Percentiles rank a stretch among this genome's conserved stretches.
These are phyloP conservation scores for Ephemerocybe angulata DNA, from an alignment of 768 basidiomycete genomes.

Conservation along the genomic window DNA sequence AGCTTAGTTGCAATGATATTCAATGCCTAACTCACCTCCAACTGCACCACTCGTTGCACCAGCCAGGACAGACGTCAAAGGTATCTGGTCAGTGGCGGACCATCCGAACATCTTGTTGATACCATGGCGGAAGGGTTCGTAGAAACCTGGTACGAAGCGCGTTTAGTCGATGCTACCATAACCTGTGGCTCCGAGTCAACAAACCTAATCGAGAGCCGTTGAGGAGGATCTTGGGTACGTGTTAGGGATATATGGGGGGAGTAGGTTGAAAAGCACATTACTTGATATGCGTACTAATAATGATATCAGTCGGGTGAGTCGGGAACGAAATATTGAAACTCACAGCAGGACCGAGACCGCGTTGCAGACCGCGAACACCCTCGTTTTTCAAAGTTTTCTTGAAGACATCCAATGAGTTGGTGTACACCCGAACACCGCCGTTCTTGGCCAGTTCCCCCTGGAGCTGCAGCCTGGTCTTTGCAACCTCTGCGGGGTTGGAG, in stretches of 20 bases:
- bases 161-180: too few species aligned
- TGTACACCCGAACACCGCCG: conserved; percentile 76
- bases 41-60: conserved; percentile 89
- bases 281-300: conserved; percentile 85
- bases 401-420: conserved; percentile 80
- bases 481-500: conserved; percentile 79
- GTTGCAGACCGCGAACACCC: conserved; percentile 86
- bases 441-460: conserved; percentile 90
- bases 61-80: conserved; percentile 75
- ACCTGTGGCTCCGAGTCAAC: too few species aligned
- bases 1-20: neutral
- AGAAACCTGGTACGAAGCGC: conserved; percentile 90
- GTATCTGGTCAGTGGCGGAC: conserved; percentile 59
- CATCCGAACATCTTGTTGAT: conserved; percentile 70
- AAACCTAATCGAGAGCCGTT: conserved; percentile 88
- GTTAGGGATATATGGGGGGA: neutral
- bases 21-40: conserved; percentile 55
- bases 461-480: conserved; percentile 93
- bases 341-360: conserved; percentile 88
- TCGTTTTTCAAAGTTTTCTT: conserved; percentile 87
- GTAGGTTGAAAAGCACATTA: conserved; percentile 30
- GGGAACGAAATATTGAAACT: conserved; percentile 23
- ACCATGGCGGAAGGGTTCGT: conserved; percentile 80
- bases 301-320: neutral
- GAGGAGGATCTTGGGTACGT: conserved; percentile 65